Base-by-base conservation (phyloP, 805 yeast genomes). In the Lachancea mirantina region DNA sequence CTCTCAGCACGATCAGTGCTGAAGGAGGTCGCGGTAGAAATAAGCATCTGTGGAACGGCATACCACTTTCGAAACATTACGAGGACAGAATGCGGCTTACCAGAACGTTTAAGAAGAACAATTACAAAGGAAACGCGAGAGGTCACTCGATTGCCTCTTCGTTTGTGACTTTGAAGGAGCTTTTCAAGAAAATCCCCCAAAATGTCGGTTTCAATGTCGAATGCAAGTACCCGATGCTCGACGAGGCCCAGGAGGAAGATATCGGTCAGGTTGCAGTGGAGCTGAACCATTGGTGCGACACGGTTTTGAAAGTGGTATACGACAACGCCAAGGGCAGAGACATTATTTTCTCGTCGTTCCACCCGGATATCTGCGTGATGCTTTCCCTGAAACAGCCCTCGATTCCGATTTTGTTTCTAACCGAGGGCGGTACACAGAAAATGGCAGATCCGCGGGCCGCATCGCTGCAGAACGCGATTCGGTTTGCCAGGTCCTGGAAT, bases 151-250 rank as follows among this genome's bases (percentile, higher is more conserved):
- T 89, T 53, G 95, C 95, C 6, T 84, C 96, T 0, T 79, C 84
- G 19, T 89, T 89, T 57, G 94, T 89, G 6, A 87, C 96, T 0
- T 67, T 89, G 43, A 79, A 74, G 47, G 95, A 88, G 44, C 69
- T 88, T 28, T 85, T 89, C 62, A 70, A 71, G 49, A 83, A 83
- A 43, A 61, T 89, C 16, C 96, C 97, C 1, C 65, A 68, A 36
- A 72, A 70, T 38, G 94, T 88, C 10, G 97, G 97, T 0, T 88
- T 92, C 63, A 89, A 89, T 52, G 84, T 89, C 40, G 97, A 89
- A 57, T 78, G 92, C 59, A 87, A 89, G 54, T 89, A 87, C 53
- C 97, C 97, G 2, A 83, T 89, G 92, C 68, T 85, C 32, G 94
- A 85, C 54, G 97, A 89, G 61, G 88, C 94, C 0, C 82, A 87